Base-by-base conservation (phyloP, 2,329 filamentous ascomycete genomes). In the Claviceps citrina region DNA sequence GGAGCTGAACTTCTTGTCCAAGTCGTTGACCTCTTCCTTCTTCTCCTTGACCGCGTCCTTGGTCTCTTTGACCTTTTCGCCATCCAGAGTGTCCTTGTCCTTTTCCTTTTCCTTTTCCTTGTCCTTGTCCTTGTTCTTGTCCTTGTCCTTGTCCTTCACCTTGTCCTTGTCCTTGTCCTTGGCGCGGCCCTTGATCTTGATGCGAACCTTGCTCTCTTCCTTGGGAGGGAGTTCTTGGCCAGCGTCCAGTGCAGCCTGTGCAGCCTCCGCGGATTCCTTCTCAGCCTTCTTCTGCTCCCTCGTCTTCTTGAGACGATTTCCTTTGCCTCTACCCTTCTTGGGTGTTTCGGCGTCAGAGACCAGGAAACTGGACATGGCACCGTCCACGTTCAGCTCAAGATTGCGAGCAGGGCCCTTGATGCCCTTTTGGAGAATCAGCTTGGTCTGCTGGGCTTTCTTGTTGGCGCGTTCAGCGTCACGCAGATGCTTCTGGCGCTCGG, bases 401-500 rank as follows among this genome's bases (percentile, higher is more conserved):
- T 71, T 74, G 46, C 74, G 67, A 2, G 71, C 82, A 52, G 66
- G 87, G 53, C 70, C 91, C 73, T 74, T 93, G 53, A 84, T 83
- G 38, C 85, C 85, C 54, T 86, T 84, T 49, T 91, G 84, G 35
- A 95, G 68, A 36, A 91, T 83, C 45, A 84, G 73, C 62, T 86
- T 86, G 15, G 87, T 95, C 47, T 87, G 84, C 57, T 84, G 82
- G 7, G 85, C 87, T 66, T 94, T 96, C 63, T 93, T 91, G 52
- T 85, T 84, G 12, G 85, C 84, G 42, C 87, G 81, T 52, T 93
- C 84, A 18, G 87, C 87, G 52, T 93, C 87, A 36, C 80, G 79
- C 33, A 91, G 67, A 51, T 86, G 80, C 56, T 81, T 86, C 52
- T 78, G 76, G 48, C 78, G 78, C 59, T 94, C 87, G 20, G 78